Base-by-base conservation (phyloP, 2,329 filamentous ascomycete genomes). In the Fusarium ramigenum region DNA sequence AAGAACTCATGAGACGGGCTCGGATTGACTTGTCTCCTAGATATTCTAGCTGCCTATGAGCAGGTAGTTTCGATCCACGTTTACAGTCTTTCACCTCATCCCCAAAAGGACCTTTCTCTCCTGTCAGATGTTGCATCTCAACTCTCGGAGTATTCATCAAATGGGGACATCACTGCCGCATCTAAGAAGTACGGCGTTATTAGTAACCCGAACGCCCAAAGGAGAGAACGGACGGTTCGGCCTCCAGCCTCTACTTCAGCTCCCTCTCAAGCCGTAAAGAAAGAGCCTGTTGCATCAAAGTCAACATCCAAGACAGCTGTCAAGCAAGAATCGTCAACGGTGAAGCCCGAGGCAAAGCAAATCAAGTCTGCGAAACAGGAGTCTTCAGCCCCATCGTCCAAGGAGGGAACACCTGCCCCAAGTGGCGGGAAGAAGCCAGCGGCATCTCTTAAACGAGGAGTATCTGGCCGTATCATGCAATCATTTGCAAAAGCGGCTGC, bases 61-160 rank as follows among this genome's bases (percentile, higher is more conserved):
- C 85, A 90, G n/a, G 90, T 97, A 60, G 87, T 87, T 0, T 93
- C 93, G 1, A 91, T 97, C 67, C 94, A 98, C 77, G 84, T 98
- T 47, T 98, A 98, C 84, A 97, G 95, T 78, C 79, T 98, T 23
- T 91, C 93, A 46, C 88, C 93, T 3, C 88, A 90, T 42, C 88
- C 91, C 2, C 85, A 95, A 21, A 92, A 84, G 79, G 88, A 96
- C 78, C 82, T 96, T 23, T 90, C 93, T 75, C 81, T 92, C 2
- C 85, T 98, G 43, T 90, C 91, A 7, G 92, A 96, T 61, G 89
- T 91, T 43, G 90, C 90, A 46, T 87, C 90, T 32, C 89, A 93
- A 68, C 85, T 93, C 15, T 83, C 87, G 23, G 85, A 86, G 12
- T 84, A 91, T 7, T 85, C 88, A 58, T 82, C 83, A 15, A 82